Conservation (phyloP, 2,329 filamentous ascomycete species). For the Colletotrichum truncatum region DNA sequence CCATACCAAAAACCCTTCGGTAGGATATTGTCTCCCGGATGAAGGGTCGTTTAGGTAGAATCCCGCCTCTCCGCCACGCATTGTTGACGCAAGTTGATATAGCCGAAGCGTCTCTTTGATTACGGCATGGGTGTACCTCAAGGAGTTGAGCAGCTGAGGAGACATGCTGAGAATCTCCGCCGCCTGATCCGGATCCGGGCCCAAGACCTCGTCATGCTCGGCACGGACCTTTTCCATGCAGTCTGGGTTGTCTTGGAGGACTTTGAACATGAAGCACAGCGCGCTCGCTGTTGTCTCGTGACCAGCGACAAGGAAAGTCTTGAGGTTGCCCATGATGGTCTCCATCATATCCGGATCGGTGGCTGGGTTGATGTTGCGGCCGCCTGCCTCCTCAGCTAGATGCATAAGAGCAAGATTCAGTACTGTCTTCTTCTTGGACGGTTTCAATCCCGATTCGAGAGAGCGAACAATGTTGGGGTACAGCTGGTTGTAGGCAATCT, state of each 20-base stretch:
- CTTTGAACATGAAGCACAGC: slow-evolving; percentile 43
- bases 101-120: slow-evolving; percentile 48
- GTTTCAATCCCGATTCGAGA: neutral
- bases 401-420: slow-evolving; percentile 11
- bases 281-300: slow-evolving; percentile 47
- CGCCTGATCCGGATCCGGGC: slow-evolving; percentile 36
- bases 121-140: slow-evolving; percentile 46
- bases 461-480: neutral
- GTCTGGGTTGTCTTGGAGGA: slow-evolving; percentile 40
- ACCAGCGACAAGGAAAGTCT: slow-evolving; percentile 46
- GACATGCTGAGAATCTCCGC: slow-evolving; percentile 28
- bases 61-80: slow-evolving; percentile 37
- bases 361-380: neutral
- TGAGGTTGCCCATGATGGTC: slow-evolving; percentile 43
- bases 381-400: neutral
- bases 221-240: slow-evolving; percentile 41
- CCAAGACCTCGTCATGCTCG: slow-evolving; percentile 47
- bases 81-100: slow-evolving; percentile 39
- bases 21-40: slow-evolving; percentile 53
- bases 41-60: slow-evolving; percentile 50
- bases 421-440: slow-evolving; percentile 15
- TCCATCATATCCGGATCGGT: slow-evolving; percentile 28
- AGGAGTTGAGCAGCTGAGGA: slow-evolving; percentile 39
- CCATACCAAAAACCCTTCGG: slow-evolving; percentile 52
- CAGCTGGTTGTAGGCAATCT: neutral